Evolutionary conservation across 2,329 filamentous ascomycete genomes (phyloP), one percentile per base, ranked within the genome.

Genomic region (Chaetomiaceae sp.): DNA sequence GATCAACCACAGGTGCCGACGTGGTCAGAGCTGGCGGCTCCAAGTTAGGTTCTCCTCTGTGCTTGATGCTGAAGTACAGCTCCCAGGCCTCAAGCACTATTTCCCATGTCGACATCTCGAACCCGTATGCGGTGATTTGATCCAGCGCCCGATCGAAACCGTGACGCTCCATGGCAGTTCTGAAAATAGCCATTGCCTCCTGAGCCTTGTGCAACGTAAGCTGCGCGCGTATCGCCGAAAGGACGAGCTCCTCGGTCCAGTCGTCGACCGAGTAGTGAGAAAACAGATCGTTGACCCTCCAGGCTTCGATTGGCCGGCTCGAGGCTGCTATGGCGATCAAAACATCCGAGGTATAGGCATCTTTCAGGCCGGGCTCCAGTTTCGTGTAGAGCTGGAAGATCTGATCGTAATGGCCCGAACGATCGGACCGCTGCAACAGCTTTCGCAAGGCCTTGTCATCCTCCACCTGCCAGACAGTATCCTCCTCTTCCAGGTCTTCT

Each of bases 281-380:
- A 44, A 79, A 76, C 2, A 79, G 53, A 3, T 72, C 66, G 4
- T 69, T 61, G n/a, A 76, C 68, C 49, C 75, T 71, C 59, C 68
- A 68, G 1, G 69, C 70, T 43, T 79, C 74, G 3, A 72, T 62
- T 8, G 69, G 57, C n/a, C 70, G 68, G 5, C 60, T 62, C 3
- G 75, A 77, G 14, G 58, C 65, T 5, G 72, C 65, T 9, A 81
- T 67, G 41, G 73, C 73, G 2, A 64, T 48, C 1, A 78, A 55
- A 17, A 78, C 65, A 3, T 58, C 42, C 2, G 58, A 62, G 2
- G 64, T 64, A 12, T 70, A 55, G 3, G 58, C 56, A 4, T 51
- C 39, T 39, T 66, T 60, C 37, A 68, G 60, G 2, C 60, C 50
- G 4, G 62, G 60, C 16, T 69, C 62, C 14, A 78, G 62, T 6